A percentile compares a stretch with the other conserved stretches of the same genome.
These are phyloP conservation scores for Cornus florida DNA, from an alignment of 148 eudicot genomes.

Conservation along the genomic window DNA sequence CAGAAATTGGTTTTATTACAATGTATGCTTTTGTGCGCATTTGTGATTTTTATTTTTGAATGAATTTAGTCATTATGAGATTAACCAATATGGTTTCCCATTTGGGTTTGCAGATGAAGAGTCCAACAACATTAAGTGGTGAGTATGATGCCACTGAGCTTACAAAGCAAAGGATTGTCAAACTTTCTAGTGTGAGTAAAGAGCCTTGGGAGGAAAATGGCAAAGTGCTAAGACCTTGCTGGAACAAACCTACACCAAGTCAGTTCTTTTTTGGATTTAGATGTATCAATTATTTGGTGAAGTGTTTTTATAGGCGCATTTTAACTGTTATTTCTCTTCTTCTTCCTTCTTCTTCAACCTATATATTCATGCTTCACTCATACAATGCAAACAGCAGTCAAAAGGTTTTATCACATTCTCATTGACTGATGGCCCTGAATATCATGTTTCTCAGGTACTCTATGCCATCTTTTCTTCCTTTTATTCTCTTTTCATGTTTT, in stretches of 20 bases:
- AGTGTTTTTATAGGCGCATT: neutral
- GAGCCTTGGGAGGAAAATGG: slow-evolving; percentile 15
- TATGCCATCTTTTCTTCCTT: neutral
- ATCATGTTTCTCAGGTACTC: slow-evolving; percentile 33
- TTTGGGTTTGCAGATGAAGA: slow-evolving; percentile 12
- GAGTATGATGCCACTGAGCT: neutral
- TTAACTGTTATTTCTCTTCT: too few species aligned
- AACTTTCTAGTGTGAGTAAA: neutral
- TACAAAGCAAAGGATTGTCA: slow-evolving; percentile 4
- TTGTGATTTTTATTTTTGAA: neutral
- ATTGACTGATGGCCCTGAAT: slow-evolving; percentile 33
- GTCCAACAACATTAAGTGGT: neutral
- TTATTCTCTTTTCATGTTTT: neutral
- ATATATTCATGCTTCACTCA: slow-evolving; percentile 1
- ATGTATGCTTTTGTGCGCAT: too few species aligned
- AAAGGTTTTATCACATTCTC: slow-evolving; percentile 32
- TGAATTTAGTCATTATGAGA: neutral
- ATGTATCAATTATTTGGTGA: neutral
- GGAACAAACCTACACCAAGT: slow-evolving; percentile 23
- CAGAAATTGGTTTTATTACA: neutral
- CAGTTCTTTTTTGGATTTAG: slow-evolving; percentile 2
- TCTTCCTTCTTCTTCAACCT: neutral
- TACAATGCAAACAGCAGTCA: slow-evolving; percentile 7
- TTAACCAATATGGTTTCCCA: neutral
- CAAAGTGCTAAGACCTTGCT: slow-evolving; percentile 28